Evolutionary conservation across 192 early-diverging fungal genomes (phyloP).

Genomic region (Thamnidium elegans): DNA sequence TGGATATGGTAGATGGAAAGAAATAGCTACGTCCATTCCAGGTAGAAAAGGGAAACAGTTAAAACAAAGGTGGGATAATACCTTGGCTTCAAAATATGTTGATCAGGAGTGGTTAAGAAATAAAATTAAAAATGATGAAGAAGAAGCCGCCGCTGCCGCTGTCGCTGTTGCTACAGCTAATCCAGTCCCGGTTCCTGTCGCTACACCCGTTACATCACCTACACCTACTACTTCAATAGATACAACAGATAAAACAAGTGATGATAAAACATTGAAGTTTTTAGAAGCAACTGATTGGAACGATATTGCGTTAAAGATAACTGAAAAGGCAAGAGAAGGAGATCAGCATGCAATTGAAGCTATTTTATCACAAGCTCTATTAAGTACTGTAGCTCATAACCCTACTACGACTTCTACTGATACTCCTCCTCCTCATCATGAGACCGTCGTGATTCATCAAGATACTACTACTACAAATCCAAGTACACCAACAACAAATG

Average conservation of each 20-base stretch:
- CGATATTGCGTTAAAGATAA: slow-evolving; percentile 24
- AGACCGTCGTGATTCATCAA: too few species aligned
- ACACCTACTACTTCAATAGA: not conserved
- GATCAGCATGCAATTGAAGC: slow-evolving; percentile 19
- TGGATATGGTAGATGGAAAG: slow-evolving; percentile 36
- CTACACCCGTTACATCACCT: not conserved
- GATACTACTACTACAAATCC: not conserved
- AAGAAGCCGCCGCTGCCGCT: not conserved
- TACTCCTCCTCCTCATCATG: too few species aligned
- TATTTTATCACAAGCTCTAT: slow-evolving; percentile 16
- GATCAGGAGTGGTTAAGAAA: slow-evolving; percentile 30
- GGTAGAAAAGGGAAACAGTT: slow-evolving; percentile 35
- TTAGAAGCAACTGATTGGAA: slow-evolving; percentile 28
- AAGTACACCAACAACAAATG: not conserved
- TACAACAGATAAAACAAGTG: not conserved
- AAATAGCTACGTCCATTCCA: slow-evolving; percentile 29
- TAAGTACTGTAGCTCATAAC: not conserved
- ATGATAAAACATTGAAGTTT: slow-evolving; percentile 13
- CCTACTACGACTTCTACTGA: not conserved
- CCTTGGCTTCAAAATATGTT: slow-evolving; percentile 32
- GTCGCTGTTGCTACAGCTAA: not conserved
- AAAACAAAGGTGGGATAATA: slow-evolving; percentile 36
- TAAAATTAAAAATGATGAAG: slow-evolving; percentile 20
- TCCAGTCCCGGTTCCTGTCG: not conserved
- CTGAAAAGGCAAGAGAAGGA: slow-evolving; percentile 24